These are phyloP conservation scores for Papiliotrema terrestris DNA, from an alignment of 1,284 basidiomycete species.

Conservation along the genomic window DNA sequence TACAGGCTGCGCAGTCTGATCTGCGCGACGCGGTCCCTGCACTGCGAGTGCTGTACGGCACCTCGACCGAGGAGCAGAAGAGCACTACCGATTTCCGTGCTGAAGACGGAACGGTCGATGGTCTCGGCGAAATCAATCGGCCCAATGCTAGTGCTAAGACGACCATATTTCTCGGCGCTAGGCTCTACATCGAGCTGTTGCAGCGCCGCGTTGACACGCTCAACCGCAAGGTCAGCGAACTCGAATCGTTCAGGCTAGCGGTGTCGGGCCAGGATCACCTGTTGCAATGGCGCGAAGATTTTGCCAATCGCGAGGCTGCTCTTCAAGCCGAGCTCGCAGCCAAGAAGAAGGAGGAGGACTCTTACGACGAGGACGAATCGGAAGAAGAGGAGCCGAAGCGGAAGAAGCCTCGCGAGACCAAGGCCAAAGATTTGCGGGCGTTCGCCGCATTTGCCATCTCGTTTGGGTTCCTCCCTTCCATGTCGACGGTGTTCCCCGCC, in stretches of 20 bases:
- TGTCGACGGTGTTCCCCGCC: constrained; percentile 21
- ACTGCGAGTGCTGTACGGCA: constrained; percentile 46
- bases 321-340: constrained; percentile 24
- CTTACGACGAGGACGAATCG: constrained; percentile 16
- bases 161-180: constrained; percentile 46
- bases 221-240: constrained; percentile 34
- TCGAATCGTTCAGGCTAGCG: constrained; percentile 32
- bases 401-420: constrained; percentile 8
- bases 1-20: constrained; percentile 47
- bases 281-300: constrained; percentile 32
- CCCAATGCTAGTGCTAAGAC: constrained; percentile 48
- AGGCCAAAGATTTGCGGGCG: constrained; percentile 28
- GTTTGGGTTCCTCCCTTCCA: constrained; percentile 40
- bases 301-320: constrained; percentile 30
- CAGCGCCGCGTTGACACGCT: constrained; percentile 37
- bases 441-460: constrained; percentile 46
- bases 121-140: constrained; percentile 45
- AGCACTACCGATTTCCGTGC: constrained; percentile 40
- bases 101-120: constrained; percentile 45
- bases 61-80: constrained; percentile 43
- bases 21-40: constrained; percentile 48
- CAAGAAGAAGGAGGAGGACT: constrained; percentile 8
- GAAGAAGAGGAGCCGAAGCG: constrained; percentile 20
- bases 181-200: constrained; percentile 47
- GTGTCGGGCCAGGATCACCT: constrained; percentile 36